Percentiles rank a stretch among this genome's conserved stretches.
Evolutionary conservation across 1,284 basidiomycete species (phyloP).

Genomic region (Erythrobasidium hasegawianum): DNA sequence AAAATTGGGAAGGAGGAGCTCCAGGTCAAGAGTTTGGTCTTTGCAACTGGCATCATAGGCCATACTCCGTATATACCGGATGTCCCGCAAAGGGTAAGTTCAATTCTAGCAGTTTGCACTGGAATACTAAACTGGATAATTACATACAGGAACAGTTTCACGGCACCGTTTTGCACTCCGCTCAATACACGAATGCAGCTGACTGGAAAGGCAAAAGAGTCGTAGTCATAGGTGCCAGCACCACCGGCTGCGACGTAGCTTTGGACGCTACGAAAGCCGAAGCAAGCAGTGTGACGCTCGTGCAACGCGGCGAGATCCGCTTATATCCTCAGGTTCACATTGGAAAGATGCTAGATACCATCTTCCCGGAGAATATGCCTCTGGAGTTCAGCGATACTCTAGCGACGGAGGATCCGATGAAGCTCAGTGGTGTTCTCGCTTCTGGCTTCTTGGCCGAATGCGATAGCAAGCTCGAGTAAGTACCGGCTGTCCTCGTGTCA

Average conservation of each 20-base stretch:
- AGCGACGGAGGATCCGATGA: conserved; percentile 21
- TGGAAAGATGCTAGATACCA: background rate
- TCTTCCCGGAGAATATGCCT: conserved; percentile 15
- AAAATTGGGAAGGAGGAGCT: background rate
- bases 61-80: conserved; percentile 5
- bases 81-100: background rate
- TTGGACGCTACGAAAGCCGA: conserved; percentile 13
- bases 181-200: conserved; percentile 17
- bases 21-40: background rate
- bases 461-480: background rate
- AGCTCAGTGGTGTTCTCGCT: conserved; percentile 8
- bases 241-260: conserved; percentile 20
- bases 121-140: background rate
- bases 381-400: conserved; percentile 20
- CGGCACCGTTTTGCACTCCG: conserved; percentile 12
- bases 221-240: conserved; percentile 15
- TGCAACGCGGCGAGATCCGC: conserved; percentile 19
- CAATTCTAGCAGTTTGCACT: background rate
- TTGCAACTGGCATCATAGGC: conserved; percentile 24
- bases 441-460: conserved; percentile 18
- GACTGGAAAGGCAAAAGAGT: conserved; percentile 25
- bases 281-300: conserved; percentile 2
- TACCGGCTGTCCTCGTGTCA: conserved; percentile 2
- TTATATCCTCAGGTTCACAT: conserved; percentile 23
- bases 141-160: conserved; percentile 12